phyloP scores from a whole-genome alignment of 1,284 basidiomycete species.

The Farysia itapuensis region DNA sequence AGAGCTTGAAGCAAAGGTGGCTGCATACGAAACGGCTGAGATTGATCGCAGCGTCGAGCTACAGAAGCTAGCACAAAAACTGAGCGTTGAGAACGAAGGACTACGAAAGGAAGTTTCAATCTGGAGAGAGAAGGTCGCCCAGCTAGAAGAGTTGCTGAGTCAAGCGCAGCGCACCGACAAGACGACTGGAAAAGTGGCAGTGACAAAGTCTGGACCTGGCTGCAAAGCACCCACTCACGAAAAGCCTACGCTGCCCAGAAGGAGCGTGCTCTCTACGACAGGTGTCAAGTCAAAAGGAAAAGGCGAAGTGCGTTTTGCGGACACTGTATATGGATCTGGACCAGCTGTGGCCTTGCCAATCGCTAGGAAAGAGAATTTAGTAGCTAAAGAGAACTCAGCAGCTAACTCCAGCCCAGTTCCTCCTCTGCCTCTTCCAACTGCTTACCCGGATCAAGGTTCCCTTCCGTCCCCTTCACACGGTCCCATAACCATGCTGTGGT shows the following conservation, averaged over 20 bases:
- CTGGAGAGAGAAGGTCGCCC: conserved; percentile 25
- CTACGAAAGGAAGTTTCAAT: conserved; percentile 28
- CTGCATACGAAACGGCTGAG: conserved; percentile 49
- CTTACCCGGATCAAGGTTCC: too few relatives aligned
- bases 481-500: too few relatives aligned
- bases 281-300: conserved; percentile 9
- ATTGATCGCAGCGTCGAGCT: conserved; percentile 52
- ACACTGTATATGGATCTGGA: too few relatives aligned
- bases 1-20: conserved; percentile 50
- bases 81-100: conserved; percentile 40
- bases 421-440: too few relatives aligned
- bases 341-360: too few relatives aligned
- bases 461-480: too few relatives aligned
- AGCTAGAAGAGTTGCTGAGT: conserved; percentile 21
- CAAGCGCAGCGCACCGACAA: conserved; percentile 12
- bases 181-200: conserved; percentile 6
- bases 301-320: conserved; percentile 17
- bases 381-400: too few relatives aligned
- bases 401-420: too few relatives aligned
- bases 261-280: conserved; percentile 11
- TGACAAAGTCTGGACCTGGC: conserved; percentile 19
- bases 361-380: too few relatives aligned
- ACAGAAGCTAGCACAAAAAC: conserved; percentile 49
- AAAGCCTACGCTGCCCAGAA: conserved; percentile 11
- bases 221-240: conserved; percentile 42